Percentiles rank a stretch among this genome's conserved stretches.
Conservation (phyloP, 495 filamentous ascomycete species). For the Hypoxylon subgilvum region DNA sequence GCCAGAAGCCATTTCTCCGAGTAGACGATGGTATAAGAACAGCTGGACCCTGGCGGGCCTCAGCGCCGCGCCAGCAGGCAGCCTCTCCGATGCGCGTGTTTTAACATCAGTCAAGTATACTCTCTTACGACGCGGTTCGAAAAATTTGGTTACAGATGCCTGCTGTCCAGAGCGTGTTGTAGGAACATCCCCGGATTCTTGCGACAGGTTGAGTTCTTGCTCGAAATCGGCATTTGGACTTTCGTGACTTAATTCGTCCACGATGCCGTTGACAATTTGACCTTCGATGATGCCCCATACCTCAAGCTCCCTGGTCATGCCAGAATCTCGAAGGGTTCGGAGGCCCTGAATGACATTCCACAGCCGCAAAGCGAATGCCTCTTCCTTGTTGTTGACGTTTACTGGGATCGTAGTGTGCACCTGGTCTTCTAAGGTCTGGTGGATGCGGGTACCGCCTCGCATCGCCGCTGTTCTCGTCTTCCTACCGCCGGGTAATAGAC, state of each 20-base stretch:
- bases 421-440: slow-evolving; percentile 83
- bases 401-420: slow-evolving; percentile 78
- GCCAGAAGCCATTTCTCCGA: slow-evolving; percentile 73
- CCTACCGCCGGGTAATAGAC: slow-evolving; percentile 67
- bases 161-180: slow-evolving; percentile 28
- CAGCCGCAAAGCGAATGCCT: slow-evolving; percentile 78
- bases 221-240: slow-evolving; percentile 76
- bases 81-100: slow-evolving; percentile 67
- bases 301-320: slow-evolving; percentile 86
- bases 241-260: slow-evolving; percentile 82
- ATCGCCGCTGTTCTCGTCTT: slow-evolving; percentile 79
- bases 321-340: slow-evolving; percentile 73
- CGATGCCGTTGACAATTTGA: slow-evolving; percentile 83
- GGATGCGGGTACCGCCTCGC: slow-evolving; percentile 77
- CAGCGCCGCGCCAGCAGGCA: slow-evolving; percentile 72
- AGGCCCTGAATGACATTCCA: slow-evolving; percentile 95
- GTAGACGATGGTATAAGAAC: slow-evolving; percentile 87
- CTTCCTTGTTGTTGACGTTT: slow-evolving; percentile 75
- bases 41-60: slow-evolving; percentile 83
- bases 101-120: slow-evolving; percentile 90
- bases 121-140: slow-evolving; percentile 68
- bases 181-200: slow-evolving; percentile 28
- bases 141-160: slow-evolving; percentile 36
- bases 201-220: slow-evolving; percentile 50
- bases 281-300: slow-evolving; percentile 91